Base-by-base conservation (phyloP, 352 stramenopile species). In the Phytophthora uliginosa region DNA sequence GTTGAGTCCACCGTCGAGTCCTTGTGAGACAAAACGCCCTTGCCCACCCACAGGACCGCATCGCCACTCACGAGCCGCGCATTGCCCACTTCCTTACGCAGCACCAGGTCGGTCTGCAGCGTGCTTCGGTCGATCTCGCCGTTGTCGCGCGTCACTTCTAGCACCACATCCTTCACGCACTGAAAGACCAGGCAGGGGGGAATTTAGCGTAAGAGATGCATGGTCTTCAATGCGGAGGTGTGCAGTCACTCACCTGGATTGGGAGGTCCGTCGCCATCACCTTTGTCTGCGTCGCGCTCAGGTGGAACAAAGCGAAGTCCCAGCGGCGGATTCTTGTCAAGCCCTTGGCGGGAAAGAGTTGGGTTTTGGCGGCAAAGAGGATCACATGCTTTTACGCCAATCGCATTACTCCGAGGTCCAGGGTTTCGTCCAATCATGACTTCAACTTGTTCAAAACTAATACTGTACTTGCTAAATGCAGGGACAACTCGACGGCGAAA, bases 11-110 rank as follows among this genome's bases (percentile, higher is more conserved):
- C 4, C 7, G 66, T 77, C n/a, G 76, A 69, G 42, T 91, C 83
- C 36, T 82, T 82, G 62, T 80, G 76, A 8, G 84, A 79, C 31
- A 96, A 48, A 13, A 77, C 63, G n/a, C 77, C 75, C 28, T 84
- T 74, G 0, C 77, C 81, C 5, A 95, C 85, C 86, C 88, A 96
- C 31, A 96, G 62, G 73, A 95, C 82, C 2, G 67, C 66, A 52
- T 95, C 89, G 20, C 83, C 86, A 40, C 84, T 91, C 13, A 95
- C 89, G 7, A 96, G 73, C 0, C 89, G 85, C 59, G 89, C 89
- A 28, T 96, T 96, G 26, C 88, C 87, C 20, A 95, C 68, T 61
- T 96, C 89, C 63, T 94, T 95, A 64, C 90, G 91, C 45, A 96
- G 76, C 20, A 84, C 59, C 15, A 96, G 70, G 12, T 75, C 63